These are phyloP conservation scores for Teunomyces lycoperdinae DNA, from an alignment of 805 yeast species.

Conservation along the genomic window DNA sequence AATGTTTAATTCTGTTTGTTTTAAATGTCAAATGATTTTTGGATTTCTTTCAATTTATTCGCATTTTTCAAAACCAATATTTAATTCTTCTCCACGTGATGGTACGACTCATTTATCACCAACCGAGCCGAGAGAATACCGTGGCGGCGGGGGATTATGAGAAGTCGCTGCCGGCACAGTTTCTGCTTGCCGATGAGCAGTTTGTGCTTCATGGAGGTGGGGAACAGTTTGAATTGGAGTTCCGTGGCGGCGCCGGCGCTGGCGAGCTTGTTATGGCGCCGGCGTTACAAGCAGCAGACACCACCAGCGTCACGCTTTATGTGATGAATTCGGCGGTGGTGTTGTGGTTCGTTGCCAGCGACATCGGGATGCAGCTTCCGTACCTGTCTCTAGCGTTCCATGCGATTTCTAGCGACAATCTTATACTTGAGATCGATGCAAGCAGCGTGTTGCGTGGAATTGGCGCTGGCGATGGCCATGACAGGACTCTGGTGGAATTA, in stretches of 20 bases:
- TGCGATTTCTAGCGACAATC: slow-evolving; percentile 23
- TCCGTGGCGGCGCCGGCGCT: too few relatives aligned
- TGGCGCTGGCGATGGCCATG: too few relatives aligned
- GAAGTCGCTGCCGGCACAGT: slow-evolving; percentile 38
- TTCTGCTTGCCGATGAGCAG: slow-evolving; percentile 37
- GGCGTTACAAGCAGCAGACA: slow-evolving; percentile 8
- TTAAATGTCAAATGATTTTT: too few relatives aligned
- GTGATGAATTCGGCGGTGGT: slow-evolving; percentile 34
- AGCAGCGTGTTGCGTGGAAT: slow-evolving; percentile 12
- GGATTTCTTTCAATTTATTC: too few relatives aligned
- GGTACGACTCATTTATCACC: slow-evolving; percentile 16
- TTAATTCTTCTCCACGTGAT: too few relatives aligned
- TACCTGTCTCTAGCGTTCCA: slow-evolving; percentile 33
- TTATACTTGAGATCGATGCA: slow-evolving; percentile 30
- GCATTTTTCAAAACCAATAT: too few relatives aligned
- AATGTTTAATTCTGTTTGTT: too few relatives aligned
- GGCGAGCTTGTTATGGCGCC: slow-evolving; percentile 11
- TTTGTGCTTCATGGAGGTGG: slow-evolving; percentile 43
- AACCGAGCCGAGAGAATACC: slow-evolving; percentile 43
- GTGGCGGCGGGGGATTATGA: slow-evolving; percentile 29
- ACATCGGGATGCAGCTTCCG: slow-evolving; percentile 32
- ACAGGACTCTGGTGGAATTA: slow-evolving; percentile 12
- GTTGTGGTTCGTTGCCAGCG: slow-evolving; percentile 23
- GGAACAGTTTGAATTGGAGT: slow-evolving; percentile 5
- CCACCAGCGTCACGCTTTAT: slow-evolving; percentile 20